Evolutionary conservation across 2,329 filamentous ascomycete species (phyloP).

Genomic region (Lecanicillium sp.): DNA sequence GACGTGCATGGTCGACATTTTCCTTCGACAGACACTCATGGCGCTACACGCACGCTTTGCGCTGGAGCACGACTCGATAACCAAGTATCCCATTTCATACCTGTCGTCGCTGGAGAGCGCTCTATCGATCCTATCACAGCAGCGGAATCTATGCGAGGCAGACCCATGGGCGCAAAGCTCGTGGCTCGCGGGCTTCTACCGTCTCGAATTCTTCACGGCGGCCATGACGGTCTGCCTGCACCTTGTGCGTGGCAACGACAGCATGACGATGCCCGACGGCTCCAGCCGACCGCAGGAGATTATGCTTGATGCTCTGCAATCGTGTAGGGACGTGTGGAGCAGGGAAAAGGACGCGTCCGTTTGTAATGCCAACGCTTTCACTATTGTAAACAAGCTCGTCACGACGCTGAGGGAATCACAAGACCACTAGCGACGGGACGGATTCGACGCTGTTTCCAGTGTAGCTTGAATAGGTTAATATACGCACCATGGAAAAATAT

Average conservation of each 20-base stretch:
- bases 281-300: constrained; percentile 7
- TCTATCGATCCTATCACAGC: constrained; percentile 6
- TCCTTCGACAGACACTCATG: constrained; percentile 8
- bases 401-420: constrained; percentile 2
- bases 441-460: no score
- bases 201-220: constrained; percentile 10
- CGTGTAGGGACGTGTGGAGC: constrained; percentile 10
- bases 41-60: constrained; percentile 8
- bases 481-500: no score
- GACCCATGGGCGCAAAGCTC: neutral
- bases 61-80: constrained; percentile 2
- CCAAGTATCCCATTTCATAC: constrained; percentile 7
- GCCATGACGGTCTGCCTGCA: constrained; percentile 10
- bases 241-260: constrained; percentile 6
- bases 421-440: neutral
- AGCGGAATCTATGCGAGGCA: constrained; percentile 7
- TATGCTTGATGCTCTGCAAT: constrained; percentile 11
- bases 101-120: constrained; percentile 9
- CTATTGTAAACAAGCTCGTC: constrained; percentile 8
- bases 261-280: constrained; percentile 1
- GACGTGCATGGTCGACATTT: constrained; percentile 8
- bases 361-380: constrained; percentile 10
- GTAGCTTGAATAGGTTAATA: no score
- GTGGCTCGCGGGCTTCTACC: constrained; percentile 8
- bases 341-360: constrained; percentile 7